Conservation (phyloP, 768 basidiomycete genomes). For the Mycena belliarum region DNA sequence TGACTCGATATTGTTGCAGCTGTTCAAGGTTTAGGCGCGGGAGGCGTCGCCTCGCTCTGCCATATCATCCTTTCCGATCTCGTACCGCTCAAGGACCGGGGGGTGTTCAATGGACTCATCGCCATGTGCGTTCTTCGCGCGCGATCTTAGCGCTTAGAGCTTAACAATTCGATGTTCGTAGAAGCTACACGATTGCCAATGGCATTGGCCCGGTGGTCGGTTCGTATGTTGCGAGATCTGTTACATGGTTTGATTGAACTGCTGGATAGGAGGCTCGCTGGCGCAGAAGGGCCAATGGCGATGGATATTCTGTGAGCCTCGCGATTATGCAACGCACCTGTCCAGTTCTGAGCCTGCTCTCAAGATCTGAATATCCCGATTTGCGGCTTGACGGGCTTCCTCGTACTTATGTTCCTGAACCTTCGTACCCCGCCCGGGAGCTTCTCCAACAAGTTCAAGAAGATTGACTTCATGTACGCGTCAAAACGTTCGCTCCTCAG, state of each 20-base stretch:
- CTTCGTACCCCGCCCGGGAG: slow-evolving; percentile 28
- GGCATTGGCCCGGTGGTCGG: slow-evolving; percentile 24
- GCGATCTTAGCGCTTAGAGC: neutral
- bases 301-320: slow-evolving; percentile 46
- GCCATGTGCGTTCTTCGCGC: slow-evolving; percentile 23
- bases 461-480: slow-evolving; percentile 36
- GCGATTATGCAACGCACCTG: too few species aligned
- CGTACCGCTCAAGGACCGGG: too few species aligned
- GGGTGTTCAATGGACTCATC: slow-evolving; percentile 25
- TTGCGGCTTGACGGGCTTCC: slow-evolving; percentile 22
- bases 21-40: too few species aligned
- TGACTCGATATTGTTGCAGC: too few species aligned
- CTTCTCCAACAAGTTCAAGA: slow-evolving; percentile 28
- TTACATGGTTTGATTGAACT: slow-evolving; percentile 1
- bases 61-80: too few species aligned
- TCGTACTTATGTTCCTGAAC: slow-evolving; percentile 27
- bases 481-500: too few species aligned
- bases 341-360: neutral
- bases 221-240: neutral
- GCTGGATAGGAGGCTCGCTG: slow-evolving; percentile 33
- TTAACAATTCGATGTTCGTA: neutral
- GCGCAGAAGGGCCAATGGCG: slow-evolving; percentile 36
- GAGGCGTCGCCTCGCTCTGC: too few species aligned
- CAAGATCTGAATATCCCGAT: slow-evolving; percentile 38
- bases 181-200: slow-evolving; percentile 29